A percentile compares a stretch with the other conserved stretches of the same genome.
These are phyloP conservation scores for Cyberlindnera petersonii DNA, from an alignment of 805 yeast genomes.

Conservation along the genomic window DNA sequence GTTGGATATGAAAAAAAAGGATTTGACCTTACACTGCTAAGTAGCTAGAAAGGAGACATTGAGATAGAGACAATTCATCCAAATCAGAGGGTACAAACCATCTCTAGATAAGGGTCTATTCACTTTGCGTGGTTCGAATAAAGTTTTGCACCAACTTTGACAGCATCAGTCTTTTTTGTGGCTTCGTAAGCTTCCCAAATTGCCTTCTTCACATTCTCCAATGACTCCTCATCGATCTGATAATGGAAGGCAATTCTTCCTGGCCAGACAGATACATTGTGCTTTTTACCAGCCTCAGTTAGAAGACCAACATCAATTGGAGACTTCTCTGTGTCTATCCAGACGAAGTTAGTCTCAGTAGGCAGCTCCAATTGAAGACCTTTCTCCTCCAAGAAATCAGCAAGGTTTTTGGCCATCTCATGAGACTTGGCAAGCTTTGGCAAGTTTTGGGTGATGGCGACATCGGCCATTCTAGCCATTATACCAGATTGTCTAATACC, in stretches of 20 bases:
- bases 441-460: slow-evolving; percentile 68
- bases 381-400: slow-evolving; percentile 44
- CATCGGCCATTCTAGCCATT: slow-evolving; percentile 71
- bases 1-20: too few species aligned
- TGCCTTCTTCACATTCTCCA: slow-evolving; percentile 55
- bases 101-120: too few species aligned
- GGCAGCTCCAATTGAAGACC: slow-evolving; percentile 77
- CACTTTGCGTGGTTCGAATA: too few species aligned
- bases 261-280: slow-evolving; percentile 41
- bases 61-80: too few species aligned
- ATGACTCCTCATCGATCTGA: slow-evolving; percentile 33
- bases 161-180: slow-evolving; percentile 8
- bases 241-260: slow-evolving; percentile 11
- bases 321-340: slow-evolving; percentile 49
- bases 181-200: slow-evolving; percentile 50
- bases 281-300: slow-evolving; percentile 50
- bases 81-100: too few species aligned
- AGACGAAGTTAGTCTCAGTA: slow-evolving; percentile 79
- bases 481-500: slow-evolving; percentile 88
- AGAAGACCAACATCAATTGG: slow-evolving; percentile 54
- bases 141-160: slow-evolving; percentile 2
- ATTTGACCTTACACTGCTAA: too few species aligned
- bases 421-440: slow-evolving; percentile 47
- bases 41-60: too few species aligned
- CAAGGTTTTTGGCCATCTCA: slow-evolving; percentile 46